A percentile compares a stretch with the other conserved stretches of the same genome.
Evolutionary conservation across 2,329 filamentous ascomycete genomes (phyloP).

Genomic region (Fusarium robinianum): DNA sequence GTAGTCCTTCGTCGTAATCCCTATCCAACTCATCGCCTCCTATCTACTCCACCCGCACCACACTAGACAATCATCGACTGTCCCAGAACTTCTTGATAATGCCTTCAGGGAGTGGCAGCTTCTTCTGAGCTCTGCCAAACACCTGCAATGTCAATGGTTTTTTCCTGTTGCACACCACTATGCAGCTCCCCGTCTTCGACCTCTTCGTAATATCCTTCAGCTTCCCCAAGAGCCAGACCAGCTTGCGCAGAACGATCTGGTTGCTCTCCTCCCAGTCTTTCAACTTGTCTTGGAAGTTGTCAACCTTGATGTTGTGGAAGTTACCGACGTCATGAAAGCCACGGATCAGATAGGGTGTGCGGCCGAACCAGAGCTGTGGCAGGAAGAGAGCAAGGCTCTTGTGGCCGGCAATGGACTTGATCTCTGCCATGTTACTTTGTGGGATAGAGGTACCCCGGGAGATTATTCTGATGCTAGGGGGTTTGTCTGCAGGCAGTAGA

Average conservation of each 20-base stretch:
- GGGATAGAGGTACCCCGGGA: neutral
- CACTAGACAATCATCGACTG: neutral
- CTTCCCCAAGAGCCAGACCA: conserved; percentile 4
- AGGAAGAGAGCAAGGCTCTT: conserved; percentile 3
- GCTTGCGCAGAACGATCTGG: conserved; percentile 9
- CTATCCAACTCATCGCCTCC: no score
- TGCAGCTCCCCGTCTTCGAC: conserved; percentile 2
- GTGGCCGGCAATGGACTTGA: conserved; percentile 22
- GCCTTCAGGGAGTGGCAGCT: neutral
- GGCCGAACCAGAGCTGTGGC: conserved; percentile 38
- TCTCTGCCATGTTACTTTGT: conserved; percentile 21
- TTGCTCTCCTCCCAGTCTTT: conserved; percentile 14
- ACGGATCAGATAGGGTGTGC: conserved; percentile 32
- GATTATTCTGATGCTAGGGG: neutral
- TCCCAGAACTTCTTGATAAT: neutral
- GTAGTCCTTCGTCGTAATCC: no score
- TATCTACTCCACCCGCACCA: no score
- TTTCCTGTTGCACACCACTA: neutral
- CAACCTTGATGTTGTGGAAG: conserved; percentile 15
- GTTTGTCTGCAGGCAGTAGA: neutral
- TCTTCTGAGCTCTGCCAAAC: neutral
- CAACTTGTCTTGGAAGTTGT: neutral
- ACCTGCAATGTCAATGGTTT: neutral
- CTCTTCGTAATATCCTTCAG: conserved; percentile 1
- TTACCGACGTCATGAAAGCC: conserved; percentile 25